phyloP scores from a whole-genome alignment of 306 rosid species.

The Malus sieversii region DNA sequence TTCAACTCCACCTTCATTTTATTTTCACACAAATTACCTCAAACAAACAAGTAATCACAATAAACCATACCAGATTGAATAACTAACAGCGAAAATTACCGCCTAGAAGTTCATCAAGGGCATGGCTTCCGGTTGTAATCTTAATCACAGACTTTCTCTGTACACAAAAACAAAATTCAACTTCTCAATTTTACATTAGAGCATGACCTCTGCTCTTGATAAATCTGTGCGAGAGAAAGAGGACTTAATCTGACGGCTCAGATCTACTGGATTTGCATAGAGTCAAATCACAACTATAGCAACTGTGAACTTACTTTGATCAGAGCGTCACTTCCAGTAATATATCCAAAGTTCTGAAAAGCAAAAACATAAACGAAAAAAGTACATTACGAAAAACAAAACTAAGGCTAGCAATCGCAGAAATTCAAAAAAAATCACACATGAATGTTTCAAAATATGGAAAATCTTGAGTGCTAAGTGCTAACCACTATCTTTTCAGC shows the following conservation, averaged over 20 bases:
- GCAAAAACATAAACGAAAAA: not conserved
- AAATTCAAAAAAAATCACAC: not conserved
- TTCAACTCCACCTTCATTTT: conserved; percentile 75
- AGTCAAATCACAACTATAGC: conserved; percentile 10
- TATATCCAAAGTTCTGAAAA: conserved; percentile 78
- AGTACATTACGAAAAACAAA: not conserved
- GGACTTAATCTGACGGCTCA: not conserved
- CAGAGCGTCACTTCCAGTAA: conserved; percentile 85
- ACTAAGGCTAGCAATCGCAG: not conserved
- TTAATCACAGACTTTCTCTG: conserved; percentile 76
- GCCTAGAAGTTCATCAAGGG: conserved; percentile 91
- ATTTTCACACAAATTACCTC: not conserved
- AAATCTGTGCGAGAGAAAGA: not conserved
- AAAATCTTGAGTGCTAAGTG: not conserved
- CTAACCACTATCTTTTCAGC: conserved; percentile 94
- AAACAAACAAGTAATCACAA: not conserved
- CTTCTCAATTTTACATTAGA: conserved; percentile 4
- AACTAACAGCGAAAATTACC: conserved; percentile 36
- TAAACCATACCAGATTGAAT: not conserved
- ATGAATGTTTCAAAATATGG: conserved; percentile 1
- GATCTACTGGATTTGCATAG: not conserved
- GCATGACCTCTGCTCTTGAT: not conserved
- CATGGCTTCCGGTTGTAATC: conserved; percentile 94
- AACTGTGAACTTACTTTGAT: conserved; percentile 43
- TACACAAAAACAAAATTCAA: conserved; percentile 15